phyloP scores from a whole-genome alignment of 768 basidiomycete genomes.

The Exidia glandulosa region DNA sequence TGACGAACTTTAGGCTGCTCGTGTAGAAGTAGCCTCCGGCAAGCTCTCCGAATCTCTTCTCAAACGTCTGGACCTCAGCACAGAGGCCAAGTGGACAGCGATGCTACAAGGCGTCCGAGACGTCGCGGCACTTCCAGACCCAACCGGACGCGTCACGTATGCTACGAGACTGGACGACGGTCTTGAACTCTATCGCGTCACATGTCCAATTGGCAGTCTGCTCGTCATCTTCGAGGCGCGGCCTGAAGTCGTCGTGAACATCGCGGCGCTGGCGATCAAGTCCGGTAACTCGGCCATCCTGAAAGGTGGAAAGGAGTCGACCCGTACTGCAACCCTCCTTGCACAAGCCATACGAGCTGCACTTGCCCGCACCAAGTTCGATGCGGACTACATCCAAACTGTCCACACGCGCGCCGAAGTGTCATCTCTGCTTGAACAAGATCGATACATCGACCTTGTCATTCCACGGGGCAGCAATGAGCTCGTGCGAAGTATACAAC shows the following conservation, averaged over 20 bases:
- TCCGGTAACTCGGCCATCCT: constrained; percentile 96
- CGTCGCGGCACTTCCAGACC: constrained; percentile 77
- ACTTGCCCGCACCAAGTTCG: constrained; percentile 59
- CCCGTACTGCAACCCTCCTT: constrained; percentile 63
- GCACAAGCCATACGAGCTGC: constrained; percentile 72
- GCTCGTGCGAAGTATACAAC: constrained; percentile 82
- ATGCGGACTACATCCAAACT: constrained; percentile 75
- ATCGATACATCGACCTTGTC: constrained; percentile 90
- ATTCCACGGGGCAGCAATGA: constrained; percentile 92
- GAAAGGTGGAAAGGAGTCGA: constrained; percentile 96
- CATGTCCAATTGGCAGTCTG: constrained; percentile 93
- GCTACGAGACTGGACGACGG: constrained; percentile 81
- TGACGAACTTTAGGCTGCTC: constrained; percentile 45
- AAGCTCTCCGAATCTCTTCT: constrained; percentile 74
- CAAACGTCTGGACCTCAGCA: constrained; percentile 72
- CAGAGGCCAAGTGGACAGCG: constrained; percentile 82
- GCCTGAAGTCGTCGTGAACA: constrained; percentile 96
- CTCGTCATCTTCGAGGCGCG: constrained; percentile 96
- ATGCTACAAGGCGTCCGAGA: constrained; percentile 88
- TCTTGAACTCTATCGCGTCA: constrained; percentile 83
- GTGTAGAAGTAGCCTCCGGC: constrained; percentile 67
- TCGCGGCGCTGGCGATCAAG: constrained; percentile 91
- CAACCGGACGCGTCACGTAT: constrained; percentile 78
- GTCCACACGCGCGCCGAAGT: constrained; percentile 90
- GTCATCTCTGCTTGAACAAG: constrained; percentile 71